These are phyloP conservation scores for Hyphochytrium catenoides DNA, from an alignment of 352 stramenopile species.

Conservation along the genomic window DNA sequence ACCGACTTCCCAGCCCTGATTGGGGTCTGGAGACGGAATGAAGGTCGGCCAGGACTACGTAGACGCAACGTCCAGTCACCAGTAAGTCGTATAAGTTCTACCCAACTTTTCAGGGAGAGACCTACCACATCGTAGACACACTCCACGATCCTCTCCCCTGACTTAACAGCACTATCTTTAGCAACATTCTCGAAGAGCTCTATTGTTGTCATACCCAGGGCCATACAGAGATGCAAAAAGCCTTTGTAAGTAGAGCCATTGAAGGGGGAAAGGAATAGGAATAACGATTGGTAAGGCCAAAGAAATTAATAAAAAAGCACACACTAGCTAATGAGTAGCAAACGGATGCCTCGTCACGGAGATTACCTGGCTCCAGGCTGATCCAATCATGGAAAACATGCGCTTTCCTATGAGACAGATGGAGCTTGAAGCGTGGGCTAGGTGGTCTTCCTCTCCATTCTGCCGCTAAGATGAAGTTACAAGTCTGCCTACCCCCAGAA, in stretches of 20 bases:
- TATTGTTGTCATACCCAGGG: no score
- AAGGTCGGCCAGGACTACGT: no score
- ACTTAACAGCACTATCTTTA: constrained; percentile 51
- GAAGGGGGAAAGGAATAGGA: no score
- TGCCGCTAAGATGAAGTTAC: no score
- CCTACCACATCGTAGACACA: constrained; percentile 63
- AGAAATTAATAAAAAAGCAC: not conserved
- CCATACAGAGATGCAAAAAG: no score
- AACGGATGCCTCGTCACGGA: not conserved
- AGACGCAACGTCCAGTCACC: no score
- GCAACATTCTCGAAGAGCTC: constrained; percentile 49
- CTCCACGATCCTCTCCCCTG: constrained; percentile 46
- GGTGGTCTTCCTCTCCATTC: no score
- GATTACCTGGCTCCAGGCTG: constrained; percentile 35
- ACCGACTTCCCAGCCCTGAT: constrained; percentile 31
- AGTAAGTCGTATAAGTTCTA: no score
- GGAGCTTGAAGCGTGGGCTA: constrained; percentile 51
- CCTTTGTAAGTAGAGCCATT: no score
- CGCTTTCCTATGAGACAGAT: constrained; percentile 54
- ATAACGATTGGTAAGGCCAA: no score
- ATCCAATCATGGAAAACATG: constrained; percentile 63
- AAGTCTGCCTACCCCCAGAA: no score
- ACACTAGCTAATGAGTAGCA: not conserved
- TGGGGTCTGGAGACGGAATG: constrained; percentile 55
- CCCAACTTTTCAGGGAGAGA: constrained; percentile 33